Evolutionary conservation across 306 rosid genomes (phyloP), one percentile per base, ranked within the genome.

Genomic region (Gillenia trifoliata): DNA sequence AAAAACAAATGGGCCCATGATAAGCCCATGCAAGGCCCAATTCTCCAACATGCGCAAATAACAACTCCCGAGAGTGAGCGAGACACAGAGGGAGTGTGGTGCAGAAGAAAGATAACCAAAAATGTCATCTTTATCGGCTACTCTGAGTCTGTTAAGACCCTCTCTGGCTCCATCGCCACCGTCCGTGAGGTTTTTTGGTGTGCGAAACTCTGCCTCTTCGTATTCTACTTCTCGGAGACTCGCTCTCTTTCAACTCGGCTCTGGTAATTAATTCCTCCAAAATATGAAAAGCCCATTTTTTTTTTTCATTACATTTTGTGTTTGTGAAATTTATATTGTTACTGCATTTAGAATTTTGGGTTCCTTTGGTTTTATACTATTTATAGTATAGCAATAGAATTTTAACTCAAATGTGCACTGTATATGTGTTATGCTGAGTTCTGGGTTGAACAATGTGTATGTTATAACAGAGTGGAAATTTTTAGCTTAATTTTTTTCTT

Each of bases 221-320:
- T 66, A 71, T 76, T 61, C 25, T 78, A 86, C 86, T 62, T 82
- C 90, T 76, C 79, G 86, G 33, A 81, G 86, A 49, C 70, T 87
- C 79, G 71, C 85, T 75, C 75, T 78, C 56, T 71, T 84, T 66
- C 88, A 82, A 50, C 82, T 81, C 8, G 79, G 81, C 74, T 80
- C 82, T 66, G 90, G 95, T 85, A 83, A 49, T 38, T 38, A 49
- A 78, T n/a, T 47, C 28, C 71, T 22, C 26, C 13, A 17, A 72
- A 41, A 47, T 2, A 23, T 72, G 28, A 57, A 43, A 45, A 69
- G 41, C 77, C 72, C 81, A 17, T 40, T 19, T 23, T 69, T 47
- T 10, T 4, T 6, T 52, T 55, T 3, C 0, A 54, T 33, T 33
- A 22, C 16, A 4, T 33, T 54, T 52, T 33, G 23, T 52, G 10